Evolutionary conservation across 2,329 filamentous ascomycete species (phyloP), one percentile per base, ranked within the genome.

Genomic region (Canariomyces notabilis): DNA sequence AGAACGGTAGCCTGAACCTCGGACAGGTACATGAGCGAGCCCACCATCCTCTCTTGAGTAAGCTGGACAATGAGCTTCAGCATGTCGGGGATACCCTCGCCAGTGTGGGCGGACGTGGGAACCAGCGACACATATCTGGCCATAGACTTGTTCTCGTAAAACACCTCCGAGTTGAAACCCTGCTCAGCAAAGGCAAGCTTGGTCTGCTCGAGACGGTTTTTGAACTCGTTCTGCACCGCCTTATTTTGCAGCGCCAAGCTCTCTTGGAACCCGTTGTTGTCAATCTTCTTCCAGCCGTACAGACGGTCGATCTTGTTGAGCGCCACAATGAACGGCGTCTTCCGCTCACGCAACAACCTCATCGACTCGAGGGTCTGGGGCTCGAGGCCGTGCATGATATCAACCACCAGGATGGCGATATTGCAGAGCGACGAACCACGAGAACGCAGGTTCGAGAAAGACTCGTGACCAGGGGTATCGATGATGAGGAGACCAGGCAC

Each of bases 271-370:
- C 93, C 93, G 65, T 98, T 98, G 79, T 98, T 95, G 62, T 93
- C 89, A 51, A 96, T 89, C 73, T 91, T 89, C 76, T 95, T 95
- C 93, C 94, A 98, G 65, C 89, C 89, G 65, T 96, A 98, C 14
- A 98, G 82, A 80, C 93, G 89, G 80, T 98, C 93, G 58, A 98
- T 97, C 77, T 98, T 98, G 84, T 98, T 98, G 63, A 98, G 76
- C 1, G 94, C 94, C 33, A 98, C 94, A 58, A 98, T 95, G 73
- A 98, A 98, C 5, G 93, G 93, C 18, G 93, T 98, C 71, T 93
- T 94, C 60, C 89, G 81, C 61, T 96, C 91, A 62, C 91, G 82
- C 42, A 98, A 81, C 54, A 98, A 74, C 58, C 83, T 86, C 89
- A 98, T 97, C 2, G 93, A 98, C 70, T 98, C 94, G 23, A 97